Percentiles rank a stretch among this genome's conserved stretches.
Conservation (phyloP, 257 asterid genomes). For the Capsicum rhomboideum region DNA sequence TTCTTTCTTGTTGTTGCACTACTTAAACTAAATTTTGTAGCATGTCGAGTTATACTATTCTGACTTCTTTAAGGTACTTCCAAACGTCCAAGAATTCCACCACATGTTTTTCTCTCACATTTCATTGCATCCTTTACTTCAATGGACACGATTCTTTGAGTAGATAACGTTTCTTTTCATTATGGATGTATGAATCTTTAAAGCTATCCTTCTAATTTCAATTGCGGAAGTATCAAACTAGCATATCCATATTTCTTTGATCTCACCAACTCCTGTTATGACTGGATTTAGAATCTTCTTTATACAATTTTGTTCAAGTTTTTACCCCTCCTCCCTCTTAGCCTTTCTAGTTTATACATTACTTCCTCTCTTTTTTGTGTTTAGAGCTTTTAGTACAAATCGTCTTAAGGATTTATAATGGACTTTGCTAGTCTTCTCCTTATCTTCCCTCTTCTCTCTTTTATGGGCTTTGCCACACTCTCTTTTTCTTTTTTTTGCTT, state of each 20-base stretch:
- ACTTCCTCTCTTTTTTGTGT: neutral
- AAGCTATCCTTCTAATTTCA: neutral
- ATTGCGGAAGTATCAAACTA: neutral
- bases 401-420: neutral
- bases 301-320: neutral
- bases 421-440: neutral
- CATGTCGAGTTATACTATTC: neutral
- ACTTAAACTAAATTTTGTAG: neutral
- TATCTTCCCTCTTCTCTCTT: neutral
- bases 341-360: neutral
- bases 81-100: neutral
- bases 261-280: neutral
- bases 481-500: neutral
- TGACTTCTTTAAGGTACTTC: neutral
- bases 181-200: neutral
- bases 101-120: neutral
- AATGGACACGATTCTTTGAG: neutral
- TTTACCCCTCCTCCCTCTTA: neutral
- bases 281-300: neutral
- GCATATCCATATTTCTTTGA: neutral
- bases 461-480: neutral
- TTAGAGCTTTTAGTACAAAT: neutral
- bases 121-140: neutral
- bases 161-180: neutral
- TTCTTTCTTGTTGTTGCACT: neutral